phyloP scores from a whole-genome alignment of 345 rosid species.

The Eucalyptus melliodora region DNA sequence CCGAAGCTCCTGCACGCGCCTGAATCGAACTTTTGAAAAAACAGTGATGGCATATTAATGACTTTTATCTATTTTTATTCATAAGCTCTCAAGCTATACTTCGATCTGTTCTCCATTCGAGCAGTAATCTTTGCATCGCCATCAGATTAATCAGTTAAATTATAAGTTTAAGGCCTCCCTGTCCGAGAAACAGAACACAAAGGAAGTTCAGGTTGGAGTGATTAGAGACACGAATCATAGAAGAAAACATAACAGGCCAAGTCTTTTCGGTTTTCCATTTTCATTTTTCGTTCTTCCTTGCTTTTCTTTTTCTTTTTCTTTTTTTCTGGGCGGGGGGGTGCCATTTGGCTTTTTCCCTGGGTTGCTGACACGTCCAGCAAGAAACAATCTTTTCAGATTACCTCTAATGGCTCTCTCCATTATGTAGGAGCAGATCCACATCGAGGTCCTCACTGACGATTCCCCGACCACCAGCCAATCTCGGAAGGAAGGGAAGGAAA shows the following conservation, averaged over 20 bases:
- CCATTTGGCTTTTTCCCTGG: not conserved
- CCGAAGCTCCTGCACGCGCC: not conserved
- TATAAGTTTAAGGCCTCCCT: not conserved
- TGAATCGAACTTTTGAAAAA: not conserved
- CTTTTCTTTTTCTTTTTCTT: not conserved
- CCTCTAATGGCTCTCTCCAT: not conserved
- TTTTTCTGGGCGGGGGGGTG: not conserved
- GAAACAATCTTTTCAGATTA: not conserved
- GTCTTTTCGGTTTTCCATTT: not conserved
- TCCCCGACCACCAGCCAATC: not conserved
- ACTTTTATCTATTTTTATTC: not conserved
- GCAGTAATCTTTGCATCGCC: not conserved
- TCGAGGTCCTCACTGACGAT: not conserved
- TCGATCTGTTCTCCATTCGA: not conserved
- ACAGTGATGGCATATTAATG: not conserved
- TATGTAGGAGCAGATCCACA: not conserved
- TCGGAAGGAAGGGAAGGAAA: not conserved
- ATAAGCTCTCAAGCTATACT: not conserved
- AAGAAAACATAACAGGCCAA: not conserved
- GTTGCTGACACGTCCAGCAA: not conserved
- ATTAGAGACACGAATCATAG: not conserved
- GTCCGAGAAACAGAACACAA: not conserved
- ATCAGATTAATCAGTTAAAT: not conserved
- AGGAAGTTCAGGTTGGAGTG: not conserved
- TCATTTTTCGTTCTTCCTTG: not conserved